Evolutionary conservation across 2,329 filamentous ascomycete genomes (phyloP), one percentile per base, ranked within the genome.

Genomic region (Nigrograna mackinnonii): DNA sequence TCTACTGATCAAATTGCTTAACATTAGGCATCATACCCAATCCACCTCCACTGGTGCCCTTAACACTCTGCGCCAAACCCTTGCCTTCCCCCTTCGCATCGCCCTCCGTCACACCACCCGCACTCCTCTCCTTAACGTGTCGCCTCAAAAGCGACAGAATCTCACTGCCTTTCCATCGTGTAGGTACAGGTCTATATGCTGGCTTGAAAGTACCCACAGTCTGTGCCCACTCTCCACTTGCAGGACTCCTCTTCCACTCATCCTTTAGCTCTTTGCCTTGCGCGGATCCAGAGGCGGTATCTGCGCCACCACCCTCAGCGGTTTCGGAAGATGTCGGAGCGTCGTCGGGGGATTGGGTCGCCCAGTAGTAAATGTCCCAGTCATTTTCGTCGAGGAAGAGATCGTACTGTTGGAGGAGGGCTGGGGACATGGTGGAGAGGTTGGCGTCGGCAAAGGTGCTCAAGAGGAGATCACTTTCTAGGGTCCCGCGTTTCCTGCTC

Each of bases 291-390:
- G 70, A 68, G 9, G 77, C 70, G 46, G 69, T 50, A 11, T 68
- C 68, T 3, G 70, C 60, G n/a, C 70, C 70, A 19, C 69, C 73
- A 20, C 79, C 77, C 52, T 83, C 79, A 4, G 79, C 77, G 35
- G 76, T 76, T 43, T 82, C 76, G 39, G 76, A 68, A 22, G 82
- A 79, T n/a, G 79, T 79, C 1, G 77, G 73, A 4, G 80, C 73
- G 11, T 33, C 31, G 31, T 33, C 31, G 7, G 85, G 78, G 57
- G 90, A 84, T 71, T 99, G 94, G 13, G 94, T 99, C 3, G 89
- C 90, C 94, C 94, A 99, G 79, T 99, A 99, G 79, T 99, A 99
- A 49, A 99, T 96, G 68, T 99, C 94, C 94, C 94, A 99, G 75
- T 99, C 94, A 71, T 99, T 99, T 74, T 99, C 94, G 71, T 99